Evolutionary conservation across 108 stramenopile genomes (phyloP).

Genomic region (Skeletonema grethae): DNA sequence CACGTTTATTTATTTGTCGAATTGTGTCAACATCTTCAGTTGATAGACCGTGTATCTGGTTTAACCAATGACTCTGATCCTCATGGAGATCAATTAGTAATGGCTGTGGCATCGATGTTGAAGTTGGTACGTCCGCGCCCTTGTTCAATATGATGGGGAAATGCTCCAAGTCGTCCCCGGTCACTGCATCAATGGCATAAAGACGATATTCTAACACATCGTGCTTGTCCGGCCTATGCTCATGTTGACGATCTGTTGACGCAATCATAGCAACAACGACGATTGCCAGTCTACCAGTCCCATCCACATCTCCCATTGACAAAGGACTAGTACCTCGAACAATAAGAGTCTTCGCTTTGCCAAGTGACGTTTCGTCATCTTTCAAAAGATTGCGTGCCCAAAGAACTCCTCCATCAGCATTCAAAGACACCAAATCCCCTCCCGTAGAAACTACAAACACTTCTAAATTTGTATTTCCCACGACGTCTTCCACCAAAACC

Average conservation of each 20-base stretch:
- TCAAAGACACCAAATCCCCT: conserved; percentile 68
- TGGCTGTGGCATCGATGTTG: conserved; percentile 56
- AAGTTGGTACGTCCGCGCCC: conserved; percentile 32
- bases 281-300: conserved; percentile 69
- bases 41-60: conserved; percentile 53
- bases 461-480: conserved; percentile 76
- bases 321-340: conserved; percentile 66
- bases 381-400: conserved; percentile 73
- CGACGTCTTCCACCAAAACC: conserved; percentile 78
- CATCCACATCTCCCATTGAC: conserved; percentile 78
- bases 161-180: conserved; percentile 57
- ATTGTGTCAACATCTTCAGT: conserved; percentile 24
- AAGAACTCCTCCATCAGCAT: conserved; percentile 61
- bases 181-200: conserved; percentile 69
- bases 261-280: conserved; percentile 54
- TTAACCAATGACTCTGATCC: conserved; percentile 61
- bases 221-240: conserved; percentile 35
- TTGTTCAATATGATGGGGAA: conserved; percentile 65
- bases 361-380: conserved; percentile 26
- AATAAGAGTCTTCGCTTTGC: conserved; percentile 29
- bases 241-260: conserved; percentile 23
- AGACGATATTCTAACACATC: conserved; percentile 47
- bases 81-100: conserved; percentile 75
- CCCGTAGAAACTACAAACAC: conserved; percentile 78
- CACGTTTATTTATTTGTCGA: conserved; percentile 32